phyloP scores from a whole-genome alignment of 805 yeast species.

The Candida vaughaniae region DNA sequence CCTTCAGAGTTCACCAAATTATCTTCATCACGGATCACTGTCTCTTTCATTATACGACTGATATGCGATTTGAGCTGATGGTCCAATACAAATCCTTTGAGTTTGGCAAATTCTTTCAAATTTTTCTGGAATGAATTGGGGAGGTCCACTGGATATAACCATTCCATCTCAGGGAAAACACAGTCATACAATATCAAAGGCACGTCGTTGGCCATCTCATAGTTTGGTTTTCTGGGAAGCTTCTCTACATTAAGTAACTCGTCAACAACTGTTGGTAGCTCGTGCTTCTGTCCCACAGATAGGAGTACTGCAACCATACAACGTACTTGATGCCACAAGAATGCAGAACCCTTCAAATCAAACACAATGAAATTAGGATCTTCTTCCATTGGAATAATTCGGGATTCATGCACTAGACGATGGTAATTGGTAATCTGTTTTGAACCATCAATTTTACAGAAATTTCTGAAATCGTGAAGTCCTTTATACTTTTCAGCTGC shows the following conservation, averaged over 20 bases:
- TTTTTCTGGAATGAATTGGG: conserved; percentile 29
- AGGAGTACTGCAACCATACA: conserved; percentile 88
- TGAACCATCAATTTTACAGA: conserved; percentile 91
- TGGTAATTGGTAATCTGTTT: conserved; percentile 81
- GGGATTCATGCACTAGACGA: conserved; percentile 59
- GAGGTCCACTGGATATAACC: conserved; percentile 47
- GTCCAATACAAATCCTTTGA: conserved; percentile 55
- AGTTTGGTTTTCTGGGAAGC: conserved; percentile 69
- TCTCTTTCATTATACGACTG: conserved; percentile 46
- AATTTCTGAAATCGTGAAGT: conserved; percentile 87
- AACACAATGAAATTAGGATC: conserved; percentile 54
- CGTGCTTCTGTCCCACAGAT: conserved; percentile 76
- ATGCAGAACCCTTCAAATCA: conserved; percentile 84
- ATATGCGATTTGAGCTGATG: conserved; percentile 56
- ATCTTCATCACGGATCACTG: conserved; percentile 21
- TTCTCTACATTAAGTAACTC: conserved; percentile 57
- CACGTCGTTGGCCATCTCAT: conserved; percentile 85
- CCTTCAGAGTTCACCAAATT: conserved; percentile 11
- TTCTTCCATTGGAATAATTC: conserved; percentile 41
- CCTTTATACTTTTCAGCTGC: conserved; percentile 70
- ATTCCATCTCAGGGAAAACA: conserved; percentile 66
- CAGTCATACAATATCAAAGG: conserved; percentile 90
- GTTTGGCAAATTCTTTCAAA: conserved; percentile 40
- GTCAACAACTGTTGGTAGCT: conserved; percentile 54
- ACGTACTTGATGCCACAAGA: conserved; percentile 96